Conservation (phyloP, 2,329 filamentous ascomycete genomes). For the Venturia effusa region DNA sequence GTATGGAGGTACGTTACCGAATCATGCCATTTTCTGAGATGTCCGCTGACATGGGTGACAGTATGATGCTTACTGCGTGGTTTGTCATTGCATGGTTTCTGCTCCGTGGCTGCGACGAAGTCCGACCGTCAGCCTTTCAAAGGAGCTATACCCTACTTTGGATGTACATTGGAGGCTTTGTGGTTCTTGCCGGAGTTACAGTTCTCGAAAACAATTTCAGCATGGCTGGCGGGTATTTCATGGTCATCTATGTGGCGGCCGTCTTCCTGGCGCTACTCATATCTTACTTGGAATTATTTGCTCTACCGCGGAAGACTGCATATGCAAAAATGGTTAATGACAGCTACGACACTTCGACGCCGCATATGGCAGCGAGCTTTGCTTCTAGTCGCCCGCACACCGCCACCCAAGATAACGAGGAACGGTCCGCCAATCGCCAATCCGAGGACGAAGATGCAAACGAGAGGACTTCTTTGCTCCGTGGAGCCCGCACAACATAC, state of each 20-base stretch:
- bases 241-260: constrained; percentile 68
- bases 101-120: constrained; percentile 64
- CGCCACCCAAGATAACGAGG: constrained; percentile 3
- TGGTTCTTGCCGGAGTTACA: constrained; percentile 58
- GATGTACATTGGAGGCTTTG: constrained; percentile 70
- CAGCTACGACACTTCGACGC: constrained; percentile 1
- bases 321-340: constrained; percentile 49
- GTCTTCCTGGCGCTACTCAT: constrained; percentile 65
- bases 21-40: not conserved
- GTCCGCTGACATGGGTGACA: constrained; percentile 18
- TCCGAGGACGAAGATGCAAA: constrained; percentile 32
- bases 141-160: constrained; percentile 72
- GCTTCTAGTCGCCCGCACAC: constrained; percentile 4
- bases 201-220: constrained; percentile 66
- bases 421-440: constrained; percentile 15
- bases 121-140: constrained; percentile 77
- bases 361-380: constrained; percentile 13
- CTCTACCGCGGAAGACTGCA: constrained; percentile 55
- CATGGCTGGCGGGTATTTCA: constrained; percentile 66
- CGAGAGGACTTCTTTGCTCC: constrained; percentile 47
- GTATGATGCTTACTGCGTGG: constrained; percentile 74
- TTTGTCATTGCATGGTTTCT: constrained; percentile 75
- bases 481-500: constrained; percentile 37
- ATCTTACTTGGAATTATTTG: constrained; percentile 69
- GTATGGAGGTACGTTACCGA: constrained; percentile 50